Base-by-base conservation (phyloP, 73 alveolate species). In the Uronychia binucleata region DNA sequence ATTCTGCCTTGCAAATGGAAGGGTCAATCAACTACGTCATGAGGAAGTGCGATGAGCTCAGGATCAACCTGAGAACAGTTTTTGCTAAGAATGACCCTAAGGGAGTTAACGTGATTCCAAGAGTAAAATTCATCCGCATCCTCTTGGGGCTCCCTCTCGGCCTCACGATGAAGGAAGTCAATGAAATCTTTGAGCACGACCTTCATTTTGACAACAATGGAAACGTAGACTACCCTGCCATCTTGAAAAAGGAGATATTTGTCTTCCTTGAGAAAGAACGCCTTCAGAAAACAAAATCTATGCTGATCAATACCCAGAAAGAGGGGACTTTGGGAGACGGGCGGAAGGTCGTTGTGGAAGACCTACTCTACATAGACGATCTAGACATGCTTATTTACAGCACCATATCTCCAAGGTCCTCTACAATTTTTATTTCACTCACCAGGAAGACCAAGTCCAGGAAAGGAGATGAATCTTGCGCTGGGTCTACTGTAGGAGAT, bases 331-430 rank as follows among this genome's bases (percentile, higher is more conserved):
- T 87, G 33, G 67, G 82, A 0, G 93, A 87, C 80, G 57, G 75
- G 25, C 79, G 93, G 26, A 87, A 87, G 77, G 93, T 87, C 13
- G 93, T 87, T 1, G 93, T 87, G 28, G 93, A 87, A 46, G 93
- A 87, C 74, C 67, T 87, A 67, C 78, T 87, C 59, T 86, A 86
- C 76, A 86, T 86, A 26, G 92, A 86, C 57, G 92, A 86, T 31
- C 79, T 86, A 0, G 92, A 86, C 26, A 59, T 86, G 14, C 77
- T 86, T 0, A 60, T 79, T 34, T 86, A 86, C 79, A 79, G 88
- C 1, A 86, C 92, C 0, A 79, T 78, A 1, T 75, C 87, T 0
- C 92, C 92, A 1, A 86, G 34, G 74, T 29, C 92, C 46, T 86
- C 92, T 27, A 86, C 82, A 1, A 86, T 86, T 0, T 86, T 79